phyloP scores from a whole-genome alignment of 495 filamentous ascomycete species.

The Hypoxylon trugodes region DNA sequence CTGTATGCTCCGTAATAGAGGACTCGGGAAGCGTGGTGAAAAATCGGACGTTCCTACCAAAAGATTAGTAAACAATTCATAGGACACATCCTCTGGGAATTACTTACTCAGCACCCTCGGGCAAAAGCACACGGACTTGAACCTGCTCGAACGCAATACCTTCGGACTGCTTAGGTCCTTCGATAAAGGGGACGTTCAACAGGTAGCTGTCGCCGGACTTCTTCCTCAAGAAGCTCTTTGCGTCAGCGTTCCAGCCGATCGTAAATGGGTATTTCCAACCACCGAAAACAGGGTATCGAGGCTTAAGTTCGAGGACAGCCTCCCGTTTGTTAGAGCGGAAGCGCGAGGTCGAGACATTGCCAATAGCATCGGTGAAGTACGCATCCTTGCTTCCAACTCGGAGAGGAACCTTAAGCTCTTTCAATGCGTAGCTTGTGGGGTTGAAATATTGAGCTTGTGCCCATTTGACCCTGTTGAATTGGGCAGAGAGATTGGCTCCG shows the following conservation, averaged over 20 bases:
- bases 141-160: constrained; percentile 86
- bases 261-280: constrained; percentile 98
- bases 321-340: constrained; percentile 83
- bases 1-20: constrained; percentile 64
- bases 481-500: constrained; percentile 80
- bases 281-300: constrained; percentile 91
- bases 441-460: constrained; percentile 78
- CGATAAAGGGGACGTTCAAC: constrained; percentile 95
- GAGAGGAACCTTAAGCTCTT: constrained; percentile 82
- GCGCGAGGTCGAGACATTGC: constrained; percentile 92
- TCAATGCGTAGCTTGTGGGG: constrained; percentile 76
- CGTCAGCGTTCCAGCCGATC: constrained; percentile 90
- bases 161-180: constrained; percentile 85
- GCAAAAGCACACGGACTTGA: constrained; percentile 81
- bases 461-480: constrained; percentile 90
- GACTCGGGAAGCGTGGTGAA: constrained; percentile 67
- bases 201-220: constrained; percentile 71
- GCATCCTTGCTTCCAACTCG: constrained; percentile 78
- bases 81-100: constrained; percentile 3
- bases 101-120: constrained; percentile 89
- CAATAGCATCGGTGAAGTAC: constrained; percentile 97
- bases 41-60: constrained; percentile 71
- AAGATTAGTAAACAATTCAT: constrained; percentile 38
- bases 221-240: constrained; percentile 76
- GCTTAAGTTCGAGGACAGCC: constrained; percentile 86